Evolutionary conservation across 306 rosid genomes (phyloP).

Genomic region (Lupinus albus): DNA sequence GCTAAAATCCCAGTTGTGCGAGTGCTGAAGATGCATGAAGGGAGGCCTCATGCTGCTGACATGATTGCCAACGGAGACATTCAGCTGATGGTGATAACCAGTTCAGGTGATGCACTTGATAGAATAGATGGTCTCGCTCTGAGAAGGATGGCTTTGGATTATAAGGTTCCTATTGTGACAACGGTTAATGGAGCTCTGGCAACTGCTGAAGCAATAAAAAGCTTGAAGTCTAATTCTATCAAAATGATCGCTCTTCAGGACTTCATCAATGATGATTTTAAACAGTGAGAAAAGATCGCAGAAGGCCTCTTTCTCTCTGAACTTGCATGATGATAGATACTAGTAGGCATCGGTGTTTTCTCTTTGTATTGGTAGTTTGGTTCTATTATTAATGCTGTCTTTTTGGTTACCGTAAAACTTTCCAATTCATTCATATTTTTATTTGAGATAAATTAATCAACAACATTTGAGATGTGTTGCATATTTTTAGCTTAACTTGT

Average conservation of each 20-base stretch:
- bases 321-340: constrained; percentile 36
- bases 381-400: constrained; percentile 22
- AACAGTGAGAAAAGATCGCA: constrained; percentile 47
- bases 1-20: constrained; percentile 67
- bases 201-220: constrained; percentile 86
- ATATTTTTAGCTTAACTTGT: constrained; percentile 7
- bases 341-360: constrained; percentile 48
- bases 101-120: constrained; percentile 88
- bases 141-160: constrained; percentile 84
- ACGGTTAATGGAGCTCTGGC: constrained; percentile 94
- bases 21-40: constrained; percentile 93
- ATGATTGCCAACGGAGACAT: constrained; percentile 90
- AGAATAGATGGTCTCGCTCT: constrained; percentile 88
- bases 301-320: constrained; percentile 45
- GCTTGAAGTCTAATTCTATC: constrained; percentile 66
- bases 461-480: neutral
- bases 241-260: constrained; percentile 97
- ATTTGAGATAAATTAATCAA: constrained; percentile 2
- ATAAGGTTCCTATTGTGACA: constrained; percentile 91
- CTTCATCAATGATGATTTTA: constrained; percentile 50
- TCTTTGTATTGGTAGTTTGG: constrained; percentile 22
- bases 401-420: constrained; percentile 3
- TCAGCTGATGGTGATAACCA: constrained; percentile 95
- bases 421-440: constrained; percentile 1
- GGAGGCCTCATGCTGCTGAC: constrained; percentile 95